Evolutionary conservation across 1,284 basidiomycete species (phyloP), one percentile per base, ranked within the genome.

Genomic region (Wolfiporia cocos): DNA sequence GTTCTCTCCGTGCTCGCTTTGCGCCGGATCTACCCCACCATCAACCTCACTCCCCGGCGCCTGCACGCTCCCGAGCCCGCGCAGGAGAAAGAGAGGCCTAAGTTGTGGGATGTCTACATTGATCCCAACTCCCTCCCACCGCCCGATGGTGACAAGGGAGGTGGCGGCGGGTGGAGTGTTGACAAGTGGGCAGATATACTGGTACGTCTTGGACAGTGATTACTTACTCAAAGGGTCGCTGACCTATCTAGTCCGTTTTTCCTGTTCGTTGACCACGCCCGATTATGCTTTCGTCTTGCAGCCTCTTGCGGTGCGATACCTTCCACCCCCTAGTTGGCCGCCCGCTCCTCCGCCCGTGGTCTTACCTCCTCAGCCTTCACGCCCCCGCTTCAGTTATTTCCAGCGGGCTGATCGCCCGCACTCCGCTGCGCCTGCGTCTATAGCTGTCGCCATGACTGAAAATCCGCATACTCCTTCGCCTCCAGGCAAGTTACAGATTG

Each of bases 1-100:
- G 48, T 58, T 34, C 42, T 49, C 37, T 47, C 48, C 41, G 44
- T 53, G 28, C 35, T 55, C 40, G 39, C 48, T 42, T 43, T 55
- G 37, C 49, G 49, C 30, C 44, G 51, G 7, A 24, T 55, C 17
- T 41, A 45, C 21, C 43, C 43, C 10, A 39, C 11, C 20, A 28
- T 39, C 28, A 24, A 33, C 3, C 39, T 44, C 37, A 26, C 22
- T 23, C 22, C 28, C 12, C 12, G 17, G 9, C 34, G 43, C 15
- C n/a, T 34, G 34, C 23, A 18, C 21, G 37, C 26, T 4, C 19
- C 15, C 15, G 30, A 42, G 9, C 17, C 15, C 3, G 21, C 20
- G 28, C 19, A 45, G 10, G 37, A 46, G 4, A 48, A 48, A 34
- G 47, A 50, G 22, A 45, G 44, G 26, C 43, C n/a, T n/a, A n/a